Evolutionary conservation across 257 asterid genomes (phyloP), one percentile per base, ranked within the genome.

Genomic region (Linderniella brevidens): DNA sequence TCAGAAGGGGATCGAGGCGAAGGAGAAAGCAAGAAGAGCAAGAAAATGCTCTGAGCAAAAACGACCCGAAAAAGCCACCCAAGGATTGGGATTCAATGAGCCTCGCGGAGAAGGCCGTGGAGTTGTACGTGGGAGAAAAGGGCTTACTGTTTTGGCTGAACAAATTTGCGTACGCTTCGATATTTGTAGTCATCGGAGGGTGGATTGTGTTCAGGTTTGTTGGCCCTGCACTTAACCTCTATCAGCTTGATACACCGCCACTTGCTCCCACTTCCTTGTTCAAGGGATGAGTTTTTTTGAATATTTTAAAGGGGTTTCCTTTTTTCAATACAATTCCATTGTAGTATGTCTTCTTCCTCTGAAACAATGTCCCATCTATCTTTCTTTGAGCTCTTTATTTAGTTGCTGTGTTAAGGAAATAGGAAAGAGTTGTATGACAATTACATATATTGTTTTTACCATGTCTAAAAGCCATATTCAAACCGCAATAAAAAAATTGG

Each of bases 101-200:
- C 4, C 52, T 79, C 0, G 6, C 46, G 1, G 93, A 86, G 73
- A 86, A 86, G 70, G 87, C 82, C 5, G 14, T 64, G n/a, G 94
- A 82, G 70, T 40, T 86, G 40, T 82, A 86, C 16, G 37, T 79
- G 55, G 92, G 94, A 8, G 93, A 82, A 59, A 86, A 79, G 63
- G 92, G 97, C 4, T 8, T 51, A 5, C 47, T 82, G 54, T 86
- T 75, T 53, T 86, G 94, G 97, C 82, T 86, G 12, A 86, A 82
- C 71, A 86, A 86, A 66, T 75, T 86, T 49, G 93, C 94, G 8
- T 86, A 82, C 56, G 97, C 93, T 32, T 86, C 94, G 17, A 86
- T 82, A 49, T 86, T 58, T 62, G 77, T 86, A 25, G 60, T 82
- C 4, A 86, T 86, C 9, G 93, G 94, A 17, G 94, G 85, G 6